Evolutionary conservation across 257 asterid genomes (phyloP).

Genomic region (Solanum chaucha): DNA sequence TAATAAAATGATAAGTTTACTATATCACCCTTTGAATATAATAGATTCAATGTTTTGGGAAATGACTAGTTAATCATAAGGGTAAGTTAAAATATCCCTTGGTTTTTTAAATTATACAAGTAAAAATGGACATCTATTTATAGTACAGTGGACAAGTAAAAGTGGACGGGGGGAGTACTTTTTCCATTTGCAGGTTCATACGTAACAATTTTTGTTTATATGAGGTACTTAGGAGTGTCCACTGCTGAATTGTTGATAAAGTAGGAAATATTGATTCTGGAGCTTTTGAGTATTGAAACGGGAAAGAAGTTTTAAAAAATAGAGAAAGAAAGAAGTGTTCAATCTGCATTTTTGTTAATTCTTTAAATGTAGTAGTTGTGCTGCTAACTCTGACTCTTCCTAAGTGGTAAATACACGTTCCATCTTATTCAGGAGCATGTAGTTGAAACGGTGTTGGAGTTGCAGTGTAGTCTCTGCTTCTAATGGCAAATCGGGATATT

Average conservation of each 20-base stretch:
- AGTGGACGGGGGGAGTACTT: too few relatives aligned
- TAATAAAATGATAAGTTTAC: too few relatives aligned
- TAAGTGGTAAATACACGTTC: not conserved
- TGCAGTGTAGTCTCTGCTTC: not conserved
- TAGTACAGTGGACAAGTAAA: too few relatives aligned
- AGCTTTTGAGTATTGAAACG: not conserved
- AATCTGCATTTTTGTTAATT: not conserved
- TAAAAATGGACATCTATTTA: too few relatives aligned
- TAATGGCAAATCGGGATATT: not conserved
- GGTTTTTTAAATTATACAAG: too few relatives aligned
- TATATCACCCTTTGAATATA: too few relatives aligned
- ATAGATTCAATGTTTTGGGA: too few relatives aligned
- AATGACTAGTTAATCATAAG: too few relatives aligned
- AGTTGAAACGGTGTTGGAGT: not conserved
- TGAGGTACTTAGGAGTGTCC: not conserved
- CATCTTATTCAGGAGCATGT: not conserved
- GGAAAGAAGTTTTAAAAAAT: not conserved
- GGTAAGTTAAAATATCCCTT: too few relatives aligned
- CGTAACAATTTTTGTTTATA: not conserved
- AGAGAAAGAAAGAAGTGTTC: not conserved
- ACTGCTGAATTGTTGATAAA: not conserved
- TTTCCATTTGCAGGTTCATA: too few relatives aligned
- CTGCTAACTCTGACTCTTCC: not conserved
- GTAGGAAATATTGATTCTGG: not conserved
- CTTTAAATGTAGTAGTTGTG: not conserved